Evolutionary conservation across 495 filamentous ascomycete genomes (phyloP).

Genomic region (Collariella sp.): DNA sequence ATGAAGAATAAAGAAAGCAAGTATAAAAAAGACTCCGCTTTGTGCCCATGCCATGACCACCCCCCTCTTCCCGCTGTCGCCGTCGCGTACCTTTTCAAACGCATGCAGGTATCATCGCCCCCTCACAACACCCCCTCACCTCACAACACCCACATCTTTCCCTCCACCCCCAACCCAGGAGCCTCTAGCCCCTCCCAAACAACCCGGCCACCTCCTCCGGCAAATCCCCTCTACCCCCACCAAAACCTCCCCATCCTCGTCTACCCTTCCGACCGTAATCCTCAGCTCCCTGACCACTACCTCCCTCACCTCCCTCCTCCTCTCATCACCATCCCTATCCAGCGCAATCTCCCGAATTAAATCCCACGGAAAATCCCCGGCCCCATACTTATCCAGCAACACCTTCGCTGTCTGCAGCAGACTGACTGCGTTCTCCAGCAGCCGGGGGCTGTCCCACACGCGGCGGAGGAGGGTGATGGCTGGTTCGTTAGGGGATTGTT

Average conservation of each 20-base stretch:
- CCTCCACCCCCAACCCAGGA: no score
- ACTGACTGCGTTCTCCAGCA: constrained; percentile 1
- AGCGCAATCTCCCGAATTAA: constrained; percentile 5
- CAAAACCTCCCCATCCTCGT: neutral
- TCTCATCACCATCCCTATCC: neutral
- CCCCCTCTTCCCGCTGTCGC: no score
- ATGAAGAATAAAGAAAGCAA: no score
- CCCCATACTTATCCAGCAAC: neutral
- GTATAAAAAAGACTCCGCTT: no score
- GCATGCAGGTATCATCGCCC: no score
- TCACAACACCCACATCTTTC: no score
- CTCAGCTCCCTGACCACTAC: constrained; percentile 7
- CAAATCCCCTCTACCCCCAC: neutral
- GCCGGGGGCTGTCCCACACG: constrained; percentile 11
- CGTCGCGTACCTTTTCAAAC: no score
- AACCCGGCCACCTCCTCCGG: neutral
- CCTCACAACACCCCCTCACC: no score
- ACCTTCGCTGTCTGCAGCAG: constrained; percentile 9
- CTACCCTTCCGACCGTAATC: neutral
- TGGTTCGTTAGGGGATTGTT: constrained; percentile 5
- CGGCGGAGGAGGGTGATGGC: constrained; percentile 9
- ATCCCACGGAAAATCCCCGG: neutral
- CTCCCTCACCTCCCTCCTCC: neutral
- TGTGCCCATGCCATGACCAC: no score
- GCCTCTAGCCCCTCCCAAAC: neutral